These are phyloP conservation scores for Thalia dealbata DNA, from an alignment of 176 grass and related monocot species.

Conservation along the genomic window DNA sequence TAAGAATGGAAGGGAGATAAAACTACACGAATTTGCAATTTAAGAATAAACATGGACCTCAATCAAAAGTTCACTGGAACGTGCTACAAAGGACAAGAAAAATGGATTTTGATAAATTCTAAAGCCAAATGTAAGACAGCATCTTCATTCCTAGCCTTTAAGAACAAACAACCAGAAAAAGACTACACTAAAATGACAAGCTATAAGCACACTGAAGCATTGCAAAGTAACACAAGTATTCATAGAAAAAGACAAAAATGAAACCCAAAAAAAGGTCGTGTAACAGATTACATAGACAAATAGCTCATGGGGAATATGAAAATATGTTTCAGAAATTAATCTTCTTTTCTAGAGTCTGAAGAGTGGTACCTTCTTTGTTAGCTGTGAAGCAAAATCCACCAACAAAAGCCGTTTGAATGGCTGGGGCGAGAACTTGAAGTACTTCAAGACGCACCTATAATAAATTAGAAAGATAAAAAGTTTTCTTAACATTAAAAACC, in stretches of 20 bases:
- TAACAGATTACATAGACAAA: too few relatives aligned
- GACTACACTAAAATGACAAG: background rate
- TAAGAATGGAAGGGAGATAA: background rate
- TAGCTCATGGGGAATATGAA: too few relatives aligned
- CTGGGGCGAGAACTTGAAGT: conserved; percentile 70
- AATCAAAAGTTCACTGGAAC: background rate
- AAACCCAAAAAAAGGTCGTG: background rate
- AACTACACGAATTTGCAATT: too few relatives aligned
- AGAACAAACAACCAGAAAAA: background rate
- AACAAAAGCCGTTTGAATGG: conserved; percentile 54
- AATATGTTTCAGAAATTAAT: background rate
- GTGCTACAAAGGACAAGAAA: background rate
- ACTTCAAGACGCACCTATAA: conserved; percentile 47
- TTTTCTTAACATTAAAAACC: too few relatives aligned
- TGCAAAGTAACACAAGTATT: background rate
- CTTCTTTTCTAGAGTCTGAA: background rate
- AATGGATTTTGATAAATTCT: background rate
- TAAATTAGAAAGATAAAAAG: background rate
- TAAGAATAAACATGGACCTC: too few relatives aligned
- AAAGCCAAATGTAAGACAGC: background rate
- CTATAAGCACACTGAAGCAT: too few relatives aligned
- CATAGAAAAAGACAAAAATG: background rate
- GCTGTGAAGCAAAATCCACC: conserved; percentile 17
- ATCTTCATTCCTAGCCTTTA: background rate
- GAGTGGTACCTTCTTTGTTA: conserved; percentile 44